A percentile compares a stretch with the other conserved stretches of the same genome.
These are phyloP conservation scores for Neofusicoccum parvum DNA, from an alignment of 2,329 filamentous ascomycete genomes.

Conservation along the genomic window DNA sequence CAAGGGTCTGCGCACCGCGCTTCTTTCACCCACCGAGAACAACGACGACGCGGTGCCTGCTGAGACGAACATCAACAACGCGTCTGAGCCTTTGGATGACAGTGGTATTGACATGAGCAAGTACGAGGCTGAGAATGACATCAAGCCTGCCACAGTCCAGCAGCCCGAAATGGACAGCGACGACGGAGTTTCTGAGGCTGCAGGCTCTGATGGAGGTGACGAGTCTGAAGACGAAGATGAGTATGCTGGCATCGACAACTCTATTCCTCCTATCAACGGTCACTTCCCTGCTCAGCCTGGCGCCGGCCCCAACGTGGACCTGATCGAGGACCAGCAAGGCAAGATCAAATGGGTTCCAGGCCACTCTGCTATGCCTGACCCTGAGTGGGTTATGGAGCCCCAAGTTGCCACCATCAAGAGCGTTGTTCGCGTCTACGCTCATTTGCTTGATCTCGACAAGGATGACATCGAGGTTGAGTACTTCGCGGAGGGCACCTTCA, in stretches of 20 bases:
- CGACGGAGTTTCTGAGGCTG: no score
- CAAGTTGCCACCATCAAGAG: slow-evolving; percentile 12
- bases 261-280: neutral
- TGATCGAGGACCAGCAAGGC: neutral
- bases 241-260: neutral
- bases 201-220: neutral
- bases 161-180: no score
- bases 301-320: neutral
- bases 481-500: slow-evolving; percentile 24
- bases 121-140: neutral
- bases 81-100: neutral
- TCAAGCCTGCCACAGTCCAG: no score
- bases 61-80: no score
- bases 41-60: neutral
- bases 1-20: neutral
- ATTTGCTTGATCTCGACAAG: neutral
- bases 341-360: no score
- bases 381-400: slow-evolving; percentile 7
- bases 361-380: no score
- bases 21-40: neutral
- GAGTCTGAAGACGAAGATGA: neutral
- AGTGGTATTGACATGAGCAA: neutral
- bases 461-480: slow-evolving; percentile 10
- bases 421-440: neutral
- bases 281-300: no score